These are phyloP conservation scores for Teratosphaeria nubilosa DNA, from an alignment of 2,329 filamentous ascomycete species.

Conservation along the genomic window DNA sequence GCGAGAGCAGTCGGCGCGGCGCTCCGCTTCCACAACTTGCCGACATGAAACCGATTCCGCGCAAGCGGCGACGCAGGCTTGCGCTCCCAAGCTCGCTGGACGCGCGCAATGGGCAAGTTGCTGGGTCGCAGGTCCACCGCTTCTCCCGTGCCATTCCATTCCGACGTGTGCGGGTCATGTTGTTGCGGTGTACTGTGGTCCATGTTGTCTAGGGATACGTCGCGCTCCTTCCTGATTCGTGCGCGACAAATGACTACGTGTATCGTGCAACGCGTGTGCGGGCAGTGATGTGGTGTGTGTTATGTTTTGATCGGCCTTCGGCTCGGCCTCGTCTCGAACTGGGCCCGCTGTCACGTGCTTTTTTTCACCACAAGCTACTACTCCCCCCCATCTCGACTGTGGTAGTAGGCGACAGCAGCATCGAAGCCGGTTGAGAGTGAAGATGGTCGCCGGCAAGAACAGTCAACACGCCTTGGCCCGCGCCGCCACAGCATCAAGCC, in stretches of 20 bases:
- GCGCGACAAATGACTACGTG: not conserved
- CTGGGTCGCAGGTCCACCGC: slow-evolving; percentile 29
- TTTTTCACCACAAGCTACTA: not conserved
- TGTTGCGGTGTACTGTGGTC: not conserved
- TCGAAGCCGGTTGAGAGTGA: not conserved
- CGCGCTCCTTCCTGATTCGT: not conserved
- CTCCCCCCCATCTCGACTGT: not conserved
- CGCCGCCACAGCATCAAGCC: slow-evolving; percentile 19
- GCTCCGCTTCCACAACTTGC: slow-evolving; percentile 38
- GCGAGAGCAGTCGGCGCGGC: not conserved
- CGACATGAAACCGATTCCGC: slow-evolving; percentile 21
- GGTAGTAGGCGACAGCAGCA: not conserved
- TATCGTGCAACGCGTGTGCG: not conserved
- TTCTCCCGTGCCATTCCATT: slow-evolving; percentile 29
- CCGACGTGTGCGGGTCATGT: too few species aligned
- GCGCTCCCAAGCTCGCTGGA: slow-evolving; percentile 41
- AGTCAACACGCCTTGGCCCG: slow-evolving; percentile 18
- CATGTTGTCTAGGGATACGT: slow-evolving; percentile 1
- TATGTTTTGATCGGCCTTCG: not conserved
- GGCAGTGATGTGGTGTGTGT: not conserved
- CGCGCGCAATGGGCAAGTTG: slow-evolving; percentile 31
- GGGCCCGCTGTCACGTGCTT: not conserved
- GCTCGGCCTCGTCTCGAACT: not conserved
- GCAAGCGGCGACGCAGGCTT: slow-evolving; percentile 33
- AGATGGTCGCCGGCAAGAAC: slow-evolving; percentile 27